Evolutionary conservation across 805 yeast species (phyloP).

Genomic region (Wickerhamomyces sydowiorum): DNA sequence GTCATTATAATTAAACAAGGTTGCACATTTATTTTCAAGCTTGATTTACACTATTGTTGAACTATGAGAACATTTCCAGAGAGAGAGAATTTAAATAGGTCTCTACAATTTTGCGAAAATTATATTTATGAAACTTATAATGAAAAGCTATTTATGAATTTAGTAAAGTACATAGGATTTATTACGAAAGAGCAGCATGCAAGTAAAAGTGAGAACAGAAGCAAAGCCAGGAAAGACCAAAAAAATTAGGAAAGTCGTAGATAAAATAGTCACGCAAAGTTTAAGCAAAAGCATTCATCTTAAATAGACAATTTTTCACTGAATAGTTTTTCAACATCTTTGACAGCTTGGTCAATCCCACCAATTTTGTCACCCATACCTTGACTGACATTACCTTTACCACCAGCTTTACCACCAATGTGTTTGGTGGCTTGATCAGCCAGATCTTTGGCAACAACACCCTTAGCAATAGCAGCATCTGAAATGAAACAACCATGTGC

Average conservation of each 20-base stretch:
- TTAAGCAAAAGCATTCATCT: too few relatives aligned
- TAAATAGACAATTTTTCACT: conserved; percentile 43
- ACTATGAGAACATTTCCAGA: too few relatives aligned
- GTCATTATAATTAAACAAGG: too few relatives aligned
- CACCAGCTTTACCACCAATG: conserved; percentile 98
- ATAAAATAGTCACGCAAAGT: background rate
- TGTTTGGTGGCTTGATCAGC: conserved; percentile 63
- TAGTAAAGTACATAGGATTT: too few relatives aligned
- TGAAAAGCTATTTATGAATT: too few relatives aligned
- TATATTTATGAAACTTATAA: too few relatives aligned
- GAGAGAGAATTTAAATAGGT: too few relatives aligned
- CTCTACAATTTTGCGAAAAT: too few relatives aligned
- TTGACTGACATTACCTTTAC: conserved; percentile 93
- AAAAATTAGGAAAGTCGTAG: background rate
- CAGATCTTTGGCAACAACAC: conserved; percentile 69
- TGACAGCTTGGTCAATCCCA: conserved; percentile 69
- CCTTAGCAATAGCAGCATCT: conserved; percentile 60
- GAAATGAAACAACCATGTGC: conserved; percentile 95
- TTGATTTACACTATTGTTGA: too few relatives aligned
- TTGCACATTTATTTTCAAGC: too few relatives aligned
- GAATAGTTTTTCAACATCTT: conserved; percentile 57
- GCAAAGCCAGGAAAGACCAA: background rate
- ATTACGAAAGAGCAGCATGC: too few relatives aligned
- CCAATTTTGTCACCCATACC: conserved; percentile 88
- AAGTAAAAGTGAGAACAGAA: too few relatives aligned